Percentiles rank a stretch among this genome's conserved stretches.
phyloP scores from a whole-genome alignment of 169 alveolate species.

The Blepharisma undulans region DNA sequence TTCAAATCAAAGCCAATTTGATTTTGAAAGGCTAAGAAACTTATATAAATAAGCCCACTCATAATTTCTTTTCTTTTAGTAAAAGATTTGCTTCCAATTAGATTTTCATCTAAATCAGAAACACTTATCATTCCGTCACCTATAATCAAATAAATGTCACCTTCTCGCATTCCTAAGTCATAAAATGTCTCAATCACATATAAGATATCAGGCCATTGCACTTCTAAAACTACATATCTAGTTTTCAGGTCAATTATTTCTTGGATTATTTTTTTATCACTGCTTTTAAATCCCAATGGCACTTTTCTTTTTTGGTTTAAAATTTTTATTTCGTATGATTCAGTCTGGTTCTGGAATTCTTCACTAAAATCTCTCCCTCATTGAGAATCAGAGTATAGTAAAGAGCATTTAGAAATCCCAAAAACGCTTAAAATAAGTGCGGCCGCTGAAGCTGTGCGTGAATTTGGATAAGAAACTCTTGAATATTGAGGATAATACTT shows the following conservation, averaged over 20 bases:
- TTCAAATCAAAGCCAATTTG: neutral
- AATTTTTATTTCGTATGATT: neutral
- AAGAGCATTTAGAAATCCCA: neutral
- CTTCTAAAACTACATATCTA: no score
- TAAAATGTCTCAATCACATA: neutral
- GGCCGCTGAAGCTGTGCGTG: neutral
- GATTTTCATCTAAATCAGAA: neutral
- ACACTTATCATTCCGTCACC: no score
- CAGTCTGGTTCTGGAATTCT: neutral
- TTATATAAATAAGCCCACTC: neutral
- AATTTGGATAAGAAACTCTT: neutral
- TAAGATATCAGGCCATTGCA: no score
- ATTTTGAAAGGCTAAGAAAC: neutral
- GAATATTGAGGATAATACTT: neutral
- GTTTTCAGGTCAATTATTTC: no score
- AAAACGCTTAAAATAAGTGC: neutral
- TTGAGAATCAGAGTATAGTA: neutral
- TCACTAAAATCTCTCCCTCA: neutral
- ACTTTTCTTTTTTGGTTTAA: neutral
- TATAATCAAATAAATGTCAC: neutral
- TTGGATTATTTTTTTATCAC: no score
- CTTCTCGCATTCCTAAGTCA: neutral
- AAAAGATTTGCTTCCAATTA: neutral
- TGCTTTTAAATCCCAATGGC: neutral
- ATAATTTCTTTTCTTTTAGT: neutral